Percentiles rank a stretch among this genome's conserved stretches.
Conservation (phyloP, 768 basidiomycete species). For the Suillus variegatus region DNA sequence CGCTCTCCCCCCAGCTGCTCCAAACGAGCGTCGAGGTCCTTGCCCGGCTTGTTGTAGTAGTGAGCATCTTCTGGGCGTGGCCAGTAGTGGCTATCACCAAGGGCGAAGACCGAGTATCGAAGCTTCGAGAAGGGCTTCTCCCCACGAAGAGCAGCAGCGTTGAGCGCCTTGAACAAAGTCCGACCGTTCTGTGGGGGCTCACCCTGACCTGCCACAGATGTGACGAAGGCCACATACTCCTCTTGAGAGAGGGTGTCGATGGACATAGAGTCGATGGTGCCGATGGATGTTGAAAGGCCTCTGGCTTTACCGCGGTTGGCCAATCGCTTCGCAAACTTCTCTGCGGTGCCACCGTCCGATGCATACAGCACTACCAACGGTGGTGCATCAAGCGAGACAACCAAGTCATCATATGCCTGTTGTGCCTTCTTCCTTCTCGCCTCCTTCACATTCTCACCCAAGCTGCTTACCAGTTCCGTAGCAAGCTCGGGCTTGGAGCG, state of each 20-base stretch:
- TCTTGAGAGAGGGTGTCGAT: slow-evolving; percentile 76
- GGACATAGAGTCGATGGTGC: slow-evolving; percentile 79
- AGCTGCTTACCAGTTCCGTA: slow-evolving; percentile 75
- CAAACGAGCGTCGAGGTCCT: slow-evolving; percentile 83
- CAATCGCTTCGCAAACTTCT: slow-evolving; percentile 92
- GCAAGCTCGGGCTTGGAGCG: slow-evolving; percentile 80
- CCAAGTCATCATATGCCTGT: slow-evolving; percentile 80
- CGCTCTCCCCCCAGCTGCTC: slow-evolving; percentile 80
- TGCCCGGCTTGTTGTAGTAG: slow-evolving; percentile 96
- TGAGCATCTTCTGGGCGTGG: slow-evolving; percentile 95
- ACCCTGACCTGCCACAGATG: slow-evolving; percentile 94
- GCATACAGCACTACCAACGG: slow-evolving; percentile 91
- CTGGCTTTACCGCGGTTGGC: slow-evolving; percentile 80
- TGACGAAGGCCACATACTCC: slow-evolving; percentile 79
- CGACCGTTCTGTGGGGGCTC: slow-evolving; percentile 98
- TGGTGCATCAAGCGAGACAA: slow-evolving; percentile 84
- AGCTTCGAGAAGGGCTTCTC: slow-evolving; percentile 63
- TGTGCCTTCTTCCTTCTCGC: slow-evolving; percentile 81
- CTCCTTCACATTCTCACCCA: slow-evolving; percentile 83
- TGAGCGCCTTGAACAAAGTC: slow-evolving; percentile 83
- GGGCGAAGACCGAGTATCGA: slow-evolving; percentile 83
- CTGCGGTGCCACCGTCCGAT: slow-evolving; percentile 93
- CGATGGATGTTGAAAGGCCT: slow-evolving; percentile 74
- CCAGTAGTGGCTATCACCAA: slow-evolving; percentile 99
- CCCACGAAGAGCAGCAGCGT: slow-evolving; percentile 52